Percentiles rank a stretch among this genome's conserved stretches.
phyloP scores from a whole-genome alignment of 2,329 filamentous ascomycete genomes.

The Teratosphaeria nubilosa region DNA sequence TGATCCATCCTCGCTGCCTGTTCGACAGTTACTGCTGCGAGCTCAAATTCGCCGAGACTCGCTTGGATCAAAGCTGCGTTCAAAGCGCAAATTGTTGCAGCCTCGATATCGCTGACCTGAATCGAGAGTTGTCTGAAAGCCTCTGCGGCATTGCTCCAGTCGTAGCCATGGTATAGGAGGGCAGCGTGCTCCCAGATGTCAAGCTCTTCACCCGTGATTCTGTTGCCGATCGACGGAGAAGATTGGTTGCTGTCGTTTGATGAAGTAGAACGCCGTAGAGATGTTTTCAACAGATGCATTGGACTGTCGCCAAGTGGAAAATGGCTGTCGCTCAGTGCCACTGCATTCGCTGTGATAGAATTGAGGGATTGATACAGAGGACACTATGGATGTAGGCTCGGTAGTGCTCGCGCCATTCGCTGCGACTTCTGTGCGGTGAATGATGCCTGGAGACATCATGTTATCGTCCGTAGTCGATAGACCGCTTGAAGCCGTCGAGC shows the following conservation, averaged over 20 bases:
- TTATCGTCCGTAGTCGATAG: neutral
- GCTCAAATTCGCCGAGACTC: conserved; percentile 19
- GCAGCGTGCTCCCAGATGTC: conserved; percentile 27
- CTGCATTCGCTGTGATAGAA: neutral
- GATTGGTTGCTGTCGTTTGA: neutral
- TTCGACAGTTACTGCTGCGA: conserved; percentile 14
- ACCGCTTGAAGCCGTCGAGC: neutral
- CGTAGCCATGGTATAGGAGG: conserved; percentile 22
- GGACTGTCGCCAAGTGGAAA: neutral
- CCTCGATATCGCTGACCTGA: conserved; percentile 6
- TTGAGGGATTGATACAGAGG: neutral
- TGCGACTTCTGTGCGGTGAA: neutral
- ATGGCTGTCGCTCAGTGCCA: neutral
- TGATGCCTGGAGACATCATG: neutral
- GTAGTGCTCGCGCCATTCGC: neutral
- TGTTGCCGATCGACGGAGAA: neutral
- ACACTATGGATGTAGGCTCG: neutral
- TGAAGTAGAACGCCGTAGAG: neutral
- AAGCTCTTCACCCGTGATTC: conserved; percentile 9
- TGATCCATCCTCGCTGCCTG: conserved; percentile 13
- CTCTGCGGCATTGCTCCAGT: conserved; percentile 22
- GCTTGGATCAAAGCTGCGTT: conserved; percentile 23
- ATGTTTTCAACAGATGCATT: neutral
- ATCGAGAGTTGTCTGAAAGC: conserved; percentile 16
- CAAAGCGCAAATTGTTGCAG: conserved; percentile 14